Percentiles rank a stretch among this genome's conserved stretches.
These are phyloP conservation scores for Corylus avellana DNA, from an alignment of 306 rosid species.

Conservation along the genomic window DNA sequence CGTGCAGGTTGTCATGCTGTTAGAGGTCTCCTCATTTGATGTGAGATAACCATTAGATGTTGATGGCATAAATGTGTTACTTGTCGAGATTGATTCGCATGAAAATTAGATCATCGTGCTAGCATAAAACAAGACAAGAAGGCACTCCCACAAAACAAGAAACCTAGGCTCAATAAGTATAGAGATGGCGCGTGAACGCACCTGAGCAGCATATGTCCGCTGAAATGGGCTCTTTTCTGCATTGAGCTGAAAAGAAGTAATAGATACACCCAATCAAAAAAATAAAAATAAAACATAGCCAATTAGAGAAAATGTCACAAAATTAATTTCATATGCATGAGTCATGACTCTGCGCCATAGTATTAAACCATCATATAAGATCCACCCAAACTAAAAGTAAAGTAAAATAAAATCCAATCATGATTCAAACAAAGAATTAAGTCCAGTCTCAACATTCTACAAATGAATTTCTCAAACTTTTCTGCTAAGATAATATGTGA, in stretches of 20 bases:
- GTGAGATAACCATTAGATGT: neutral
- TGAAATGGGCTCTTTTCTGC: conserved; percentile 78
- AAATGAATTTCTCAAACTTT: neutral
- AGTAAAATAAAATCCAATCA: neutral
- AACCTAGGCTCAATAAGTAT: neutral
- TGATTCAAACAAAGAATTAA: neutral
- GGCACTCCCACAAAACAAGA: neutral
- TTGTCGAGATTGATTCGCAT: neutral
- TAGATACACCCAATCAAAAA: neutral
- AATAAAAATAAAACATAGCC: neutral
- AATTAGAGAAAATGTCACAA: neutral
- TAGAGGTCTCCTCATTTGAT: neutral
- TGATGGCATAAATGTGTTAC: neutral
- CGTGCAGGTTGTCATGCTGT: neutral
- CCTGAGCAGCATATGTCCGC: conserved; percentile 83
- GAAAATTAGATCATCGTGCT: neutral
- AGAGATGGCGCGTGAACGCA: conserved; percentile 23
- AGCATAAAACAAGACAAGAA: conserved; percentile 2
- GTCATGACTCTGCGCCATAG: neutral
- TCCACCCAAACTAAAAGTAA: neutral
- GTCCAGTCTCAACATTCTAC: neutral
- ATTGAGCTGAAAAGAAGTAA: conserved; percentile 58
- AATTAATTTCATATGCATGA: neutral
- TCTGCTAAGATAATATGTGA: neutral
- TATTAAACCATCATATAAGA: neutral